Evolutionary conservation across 2,329 filamentous ascomycete species (phyloP).

Genomic region (Mollisiaceae sp.): DNA sequence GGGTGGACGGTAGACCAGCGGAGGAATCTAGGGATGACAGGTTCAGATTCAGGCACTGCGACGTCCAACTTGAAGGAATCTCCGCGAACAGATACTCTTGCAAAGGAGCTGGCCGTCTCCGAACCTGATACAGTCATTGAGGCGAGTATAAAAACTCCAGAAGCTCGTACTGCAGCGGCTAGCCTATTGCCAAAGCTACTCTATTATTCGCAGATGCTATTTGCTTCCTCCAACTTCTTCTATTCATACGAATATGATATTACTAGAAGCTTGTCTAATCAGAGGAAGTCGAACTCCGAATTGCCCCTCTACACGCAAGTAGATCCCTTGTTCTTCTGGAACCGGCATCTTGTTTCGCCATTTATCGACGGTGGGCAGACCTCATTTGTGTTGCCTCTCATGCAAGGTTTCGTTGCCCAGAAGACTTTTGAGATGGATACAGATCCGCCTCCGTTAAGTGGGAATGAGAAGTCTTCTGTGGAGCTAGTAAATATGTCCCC

Average conservation of each 20-base stretch:
- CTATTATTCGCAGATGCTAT: constrained; percentile 81
- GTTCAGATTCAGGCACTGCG: constrained; percentile 38
- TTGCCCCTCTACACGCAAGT: constrained; percentile 73
- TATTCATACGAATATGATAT: constrained; percentile 96
- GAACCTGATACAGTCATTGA: constrained; percentile 18
- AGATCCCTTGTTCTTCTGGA: constrained; percentile 91
- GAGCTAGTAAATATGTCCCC: constrained; percentile 47
- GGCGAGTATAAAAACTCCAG: constrained; percentile 14
- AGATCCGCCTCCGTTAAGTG: constrained; percentile 55
- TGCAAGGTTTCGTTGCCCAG: constrained; percentile 96
- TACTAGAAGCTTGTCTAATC: constrained; percentile 65
- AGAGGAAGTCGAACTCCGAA: constrained; percentile 49
- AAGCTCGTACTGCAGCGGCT: constrained; percentile 30
- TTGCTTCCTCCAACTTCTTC: constrained; percentile 87
- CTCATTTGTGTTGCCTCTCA: constrained; percentile 75
- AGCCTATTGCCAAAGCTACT: constrained; percentile 80
- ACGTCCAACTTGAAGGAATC: constrained; percentile 42
- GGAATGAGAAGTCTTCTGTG: constrained; percentile 48
- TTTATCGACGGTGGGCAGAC: constrained; percentile 78
- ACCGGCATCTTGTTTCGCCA: constrained; percentile 72
- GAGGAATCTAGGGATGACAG: constrained; percentile 71
- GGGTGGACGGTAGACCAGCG: constrained; percentile 79
- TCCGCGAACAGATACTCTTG: constrained; percentile 24
- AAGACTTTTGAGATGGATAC: constrained; percentile 75
- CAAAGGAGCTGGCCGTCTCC: constrained; percentile 1